Base-by-base conservation (phyloP, 257 asterid species). In the Penstemon barbatus region DNA sequence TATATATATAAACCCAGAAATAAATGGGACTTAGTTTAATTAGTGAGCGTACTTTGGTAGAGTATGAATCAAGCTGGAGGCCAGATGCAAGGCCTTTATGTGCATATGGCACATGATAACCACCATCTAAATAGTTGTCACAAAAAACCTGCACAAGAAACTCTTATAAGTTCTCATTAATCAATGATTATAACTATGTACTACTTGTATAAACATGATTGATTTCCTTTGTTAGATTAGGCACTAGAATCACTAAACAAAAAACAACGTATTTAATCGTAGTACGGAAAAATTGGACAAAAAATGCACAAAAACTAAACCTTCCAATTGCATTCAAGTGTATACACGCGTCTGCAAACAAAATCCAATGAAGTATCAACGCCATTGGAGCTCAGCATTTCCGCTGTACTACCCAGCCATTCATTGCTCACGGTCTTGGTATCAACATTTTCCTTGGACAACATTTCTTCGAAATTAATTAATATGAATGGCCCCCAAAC, bases 261-360 rank as follows among this genome's bases (percentile, higher is more conserved):
- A 15, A 40, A 15, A 15, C 18, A 15, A 43, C 15, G 25, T 5
- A 38, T 55, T 41, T 45, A 59, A 44, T 58, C 51, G 1, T 10
- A 5, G 39, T 33, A 44, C 11, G 8, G 10, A 37, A 9, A 49
- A 53, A 65, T 51, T 36, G 11, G 9, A 72, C 58, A 42, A n/a
- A 46, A 64, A 63, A 59, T 42, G 71, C 44, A 64, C 67, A 19
- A 40, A 38, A 68, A 42, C 57, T 81, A 46, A 67, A 89, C 98
- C 95, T 92, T 92, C 98, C 98, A 92, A 70, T 92, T 92, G 85
- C 96, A 92, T 52, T 87, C 90, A 6, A 92, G 83, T 37, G 82
- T 78, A 72, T 92, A 92, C 66, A 85, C 85, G 39, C 83, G 86
- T 68, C 96, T 77, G 74, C 96, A 80, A 8, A 92, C 37, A 70